These are phyloP conservation scores for Colletotrichum plurivorum DNA, from an alignment of 2,329 filamentous ascomycete species.

Conservation along the genomic window DNA sequence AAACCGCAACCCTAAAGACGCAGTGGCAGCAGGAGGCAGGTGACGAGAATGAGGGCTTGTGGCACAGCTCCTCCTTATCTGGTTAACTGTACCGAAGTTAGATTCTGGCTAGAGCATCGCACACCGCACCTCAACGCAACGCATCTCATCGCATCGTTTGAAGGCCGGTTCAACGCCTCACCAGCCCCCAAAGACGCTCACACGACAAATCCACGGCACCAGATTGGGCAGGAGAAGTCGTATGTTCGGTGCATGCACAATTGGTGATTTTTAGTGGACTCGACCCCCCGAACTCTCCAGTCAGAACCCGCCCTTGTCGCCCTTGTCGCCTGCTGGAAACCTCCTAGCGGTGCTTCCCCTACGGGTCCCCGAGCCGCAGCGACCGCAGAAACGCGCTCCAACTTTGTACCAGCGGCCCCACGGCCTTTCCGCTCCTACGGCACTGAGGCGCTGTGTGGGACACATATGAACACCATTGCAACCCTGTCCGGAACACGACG, in stretches of 20 bases:
- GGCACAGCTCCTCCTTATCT: constrained; percentile 8
- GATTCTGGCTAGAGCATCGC: not conserved
- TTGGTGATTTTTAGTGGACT: constrained; percentile 38
- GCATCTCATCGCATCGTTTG: not conserved
- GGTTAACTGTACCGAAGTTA: not conserved
- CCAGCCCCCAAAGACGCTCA: constrained; percentile 31
- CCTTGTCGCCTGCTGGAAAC: constrained; percentile 24
- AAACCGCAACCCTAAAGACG: constrained; percentile 28
- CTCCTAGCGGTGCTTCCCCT: constrained; percentile 22
- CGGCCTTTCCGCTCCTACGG: constrained; percentile 30
- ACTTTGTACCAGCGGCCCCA: constrained; percentile 31
- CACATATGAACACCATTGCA: constrained; percentile 41
- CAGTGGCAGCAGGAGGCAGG: not conserved
- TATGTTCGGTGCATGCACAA: constrained; percentile 35
- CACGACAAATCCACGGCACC: constrained; percentile 34
- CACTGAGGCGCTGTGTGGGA: constrained; percentile 26
- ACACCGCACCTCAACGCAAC: not conserved
- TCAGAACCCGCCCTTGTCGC: constrained; percentile 30
- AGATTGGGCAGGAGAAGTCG: constrained; percentile 33
- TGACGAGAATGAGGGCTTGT: constrained; percentile 16
- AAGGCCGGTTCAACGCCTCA: constrained; percentile 14
- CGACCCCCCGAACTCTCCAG: constrained; percentile 30
- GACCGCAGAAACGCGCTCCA: constrained; percentile 33
- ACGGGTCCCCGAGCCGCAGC: constrained; percentile 18
- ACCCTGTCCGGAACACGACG: constrained; percentile 40